A percentile compares a stretch with the other conserved stretches of the same genome.
These are phyloP conservation scores for Ascodesmis nigricans DNA, from an alignment of 495 filamentous ascomycete genomes.

Conservation along the genomic window DNA sequence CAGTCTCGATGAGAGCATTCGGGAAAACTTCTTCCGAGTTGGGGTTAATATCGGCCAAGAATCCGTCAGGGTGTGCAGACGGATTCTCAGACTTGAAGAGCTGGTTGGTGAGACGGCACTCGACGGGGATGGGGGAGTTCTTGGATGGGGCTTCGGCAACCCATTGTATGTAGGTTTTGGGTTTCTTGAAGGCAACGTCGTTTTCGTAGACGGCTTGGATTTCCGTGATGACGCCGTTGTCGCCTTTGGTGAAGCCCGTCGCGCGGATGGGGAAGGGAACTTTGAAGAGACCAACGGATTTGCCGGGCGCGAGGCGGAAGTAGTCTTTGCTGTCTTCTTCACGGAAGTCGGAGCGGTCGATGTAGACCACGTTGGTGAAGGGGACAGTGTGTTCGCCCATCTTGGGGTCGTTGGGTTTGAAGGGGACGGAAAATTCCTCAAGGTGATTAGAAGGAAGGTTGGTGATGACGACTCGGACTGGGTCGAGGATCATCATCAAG, in stretches of 20 bases:
- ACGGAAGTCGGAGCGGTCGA: constrained; percentile 81
- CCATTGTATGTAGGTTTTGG: constrained; percentile 87
- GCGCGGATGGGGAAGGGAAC: constrained; percentile 66
- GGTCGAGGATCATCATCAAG: constrained; percentile 57
- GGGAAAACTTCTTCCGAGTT: constrained; percentile 57
- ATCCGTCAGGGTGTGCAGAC: constrained; percentile 46
- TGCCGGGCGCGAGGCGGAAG: constrained; percentile 82
- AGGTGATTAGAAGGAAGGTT: constrained; percentile 46
- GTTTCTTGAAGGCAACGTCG: constrained; percentile 42
- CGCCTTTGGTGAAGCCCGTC: constrained; percentile 49
- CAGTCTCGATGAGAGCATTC: constrained; percentile 62
- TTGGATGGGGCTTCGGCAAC: constrained; percentile 38
- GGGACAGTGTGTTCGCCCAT: constrained; percentile 41
- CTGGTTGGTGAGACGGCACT: constrained; percentile 56
- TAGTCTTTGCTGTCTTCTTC: constrained; percentile 65
- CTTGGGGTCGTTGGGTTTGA: constrained; percentile 48
- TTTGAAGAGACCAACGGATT: constrained; percentile 70
- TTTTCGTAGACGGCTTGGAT: constrained; percentile 43
- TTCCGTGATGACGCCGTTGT: constrained; percentile 45
- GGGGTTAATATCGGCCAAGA: constrained; percentile 64
- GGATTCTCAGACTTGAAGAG: constrained; percentile 79
- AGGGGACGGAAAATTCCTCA: constrained; percentile 42
- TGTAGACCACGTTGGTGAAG: constrained; percentile 72
- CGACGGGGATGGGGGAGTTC: constrained; percentile 45
- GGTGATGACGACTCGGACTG: constrained; percentile 48